These are phyloP conservation scores for Perkinsela sp. DNA, from an alignment of 208 protist genomes.

Conservation along the genomic window DNA sequence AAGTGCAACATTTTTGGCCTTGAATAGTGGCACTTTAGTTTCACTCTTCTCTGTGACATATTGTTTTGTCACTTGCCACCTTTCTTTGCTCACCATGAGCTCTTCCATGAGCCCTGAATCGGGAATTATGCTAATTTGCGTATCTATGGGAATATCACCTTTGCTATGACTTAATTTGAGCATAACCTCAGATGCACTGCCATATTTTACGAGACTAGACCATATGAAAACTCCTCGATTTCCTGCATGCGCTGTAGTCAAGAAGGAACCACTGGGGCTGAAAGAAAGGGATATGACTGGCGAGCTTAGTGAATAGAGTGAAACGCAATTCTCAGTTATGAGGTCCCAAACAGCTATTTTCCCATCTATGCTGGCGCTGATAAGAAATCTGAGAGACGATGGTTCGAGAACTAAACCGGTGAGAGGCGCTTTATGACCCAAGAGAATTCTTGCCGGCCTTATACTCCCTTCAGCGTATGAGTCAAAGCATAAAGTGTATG, in stretches of 20 bases:
- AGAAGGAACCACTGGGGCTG: constrained; percentile 47
- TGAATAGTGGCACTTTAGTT: neutral
- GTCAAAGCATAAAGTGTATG: neutral
- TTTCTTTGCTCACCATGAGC: neutral
- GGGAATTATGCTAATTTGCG: neutral
- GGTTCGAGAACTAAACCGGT: constrained; percentile 37
- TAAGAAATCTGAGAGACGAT: constrained; percentile 29
- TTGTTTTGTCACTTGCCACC: neutral
- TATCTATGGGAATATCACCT: neutral
- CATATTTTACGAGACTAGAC: constrained; percentile 60
- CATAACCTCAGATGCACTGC: constrained; percentile 44
- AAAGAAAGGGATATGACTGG: constrained; percentile 41
- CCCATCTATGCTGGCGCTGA: constrained; percentile 29
- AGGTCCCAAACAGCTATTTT: constrained; percentile 48
- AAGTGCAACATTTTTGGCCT: neutral
- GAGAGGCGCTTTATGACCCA: constrained; percentile 40
- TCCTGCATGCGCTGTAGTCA: constrained; percentile 40
- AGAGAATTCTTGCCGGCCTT: constrained; percentile 23
- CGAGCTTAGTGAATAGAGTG: constrained; percentile 32
- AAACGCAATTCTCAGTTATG: constrained; percentile 36
- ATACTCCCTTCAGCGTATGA: neutral
- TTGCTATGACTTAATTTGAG: constrained; percentile 4
- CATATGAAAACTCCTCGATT: constrained; percentile 47
- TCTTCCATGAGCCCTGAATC: neutral
- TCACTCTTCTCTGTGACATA: neutral